Evolutionary conservation across 2,329 filamentous ascomycete genomes (phyloP).

Genomic region (Pyrenophora graminea): DNA sequence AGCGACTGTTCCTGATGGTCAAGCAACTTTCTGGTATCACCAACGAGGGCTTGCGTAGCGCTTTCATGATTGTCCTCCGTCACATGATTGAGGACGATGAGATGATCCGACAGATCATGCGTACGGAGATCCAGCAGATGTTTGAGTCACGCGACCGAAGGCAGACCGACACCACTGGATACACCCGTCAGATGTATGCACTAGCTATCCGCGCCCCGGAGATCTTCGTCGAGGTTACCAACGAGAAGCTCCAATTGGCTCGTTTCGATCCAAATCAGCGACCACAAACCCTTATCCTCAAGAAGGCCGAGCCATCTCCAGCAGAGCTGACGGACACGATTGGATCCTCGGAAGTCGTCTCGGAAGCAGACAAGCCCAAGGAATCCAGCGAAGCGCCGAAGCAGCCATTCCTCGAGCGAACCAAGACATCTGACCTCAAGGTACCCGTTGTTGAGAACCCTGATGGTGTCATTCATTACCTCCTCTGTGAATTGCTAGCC

Average conservation of each 20-base stretch:
- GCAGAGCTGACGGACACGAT: slow-evolving; percentile 15
- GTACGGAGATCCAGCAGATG: slow-evolving; percentile 79
- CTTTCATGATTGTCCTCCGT: slow-evolving; percentile 83
- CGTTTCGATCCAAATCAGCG: slow-evolving; percentile 63
- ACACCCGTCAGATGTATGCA: slow-evolving; percentile 76
- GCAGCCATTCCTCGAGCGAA: slow-evolving; percentile 61
- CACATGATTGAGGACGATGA: slow-evolving; percentile 95
- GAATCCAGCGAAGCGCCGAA: slow-evolving; percentile 38
- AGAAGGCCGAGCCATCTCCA: slow-evolving; percentile 49
- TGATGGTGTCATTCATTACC: slow-evolving; percentile 92
- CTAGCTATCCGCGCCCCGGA: slow-evolving; percentile 80
- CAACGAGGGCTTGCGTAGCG: slow-evolving; percentile 72
- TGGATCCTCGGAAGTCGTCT: slow-evolving; percentile 31
- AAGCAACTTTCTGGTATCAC: slow-evolving; percentile 84
- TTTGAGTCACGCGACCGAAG: slow-evolving; percentile 63
- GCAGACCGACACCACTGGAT: slow-evolving; percentile 69
- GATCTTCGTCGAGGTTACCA: slow-evolving; percentile 84
- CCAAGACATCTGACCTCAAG: slow-evolving; percentile 73
- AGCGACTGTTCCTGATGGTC: slow-evolving; percentile 90
- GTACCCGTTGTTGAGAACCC: slow-evolving; percentile 86
- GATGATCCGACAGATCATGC: slow-evolving; percentile 88
- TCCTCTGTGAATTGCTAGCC: slow-evolving; percentile 87
- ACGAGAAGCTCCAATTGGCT: slow-evolving; percentile 77
- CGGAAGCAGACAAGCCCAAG: slow-evolving; percentile 43
- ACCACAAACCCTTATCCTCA: slow-evolving; percentile 59